phyloP scores from a whole-genome alignment of 129 eudicot genomes.

The Flaveria ramosissima region DNA sequence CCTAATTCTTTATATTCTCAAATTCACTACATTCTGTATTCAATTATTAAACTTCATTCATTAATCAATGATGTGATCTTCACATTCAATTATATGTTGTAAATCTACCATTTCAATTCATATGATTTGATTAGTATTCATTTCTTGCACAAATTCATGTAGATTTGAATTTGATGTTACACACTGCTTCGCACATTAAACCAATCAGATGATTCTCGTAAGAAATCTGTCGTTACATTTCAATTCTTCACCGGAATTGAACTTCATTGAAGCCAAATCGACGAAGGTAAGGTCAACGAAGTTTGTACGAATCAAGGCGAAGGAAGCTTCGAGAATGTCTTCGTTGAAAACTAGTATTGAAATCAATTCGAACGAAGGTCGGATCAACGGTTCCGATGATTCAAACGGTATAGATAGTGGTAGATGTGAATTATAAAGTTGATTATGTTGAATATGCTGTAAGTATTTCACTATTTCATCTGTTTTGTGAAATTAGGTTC shows the following conservation, averaged over 20 bases:
- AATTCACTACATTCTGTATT: too few species aligned
- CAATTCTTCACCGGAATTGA: conserved; percentile 3
- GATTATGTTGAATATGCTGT: conserved; percentile 24
- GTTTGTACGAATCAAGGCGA: conserved; percentile 45
- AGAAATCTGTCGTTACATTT: background rate
- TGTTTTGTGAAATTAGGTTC: conserved; percentile 28
- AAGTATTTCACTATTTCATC: background rate
- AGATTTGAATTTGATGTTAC: background rate
- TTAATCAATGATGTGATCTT: background rate
- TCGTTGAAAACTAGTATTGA: conserved; percentile 29
- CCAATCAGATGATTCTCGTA: conserved; percentile 18
- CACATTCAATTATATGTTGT: background rate
- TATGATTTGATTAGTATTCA: background rate
- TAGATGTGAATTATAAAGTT: conserved; percentile 17
- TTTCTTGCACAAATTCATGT: background rate
- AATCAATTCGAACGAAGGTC: conserved; percentile 23
- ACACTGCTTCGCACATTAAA: background rate
- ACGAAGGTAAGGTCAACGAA: conserved; percentile 29
- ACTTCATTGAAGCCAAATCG: conserved; percentile 12
- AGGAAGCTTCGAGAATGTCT: conserved; percentile 43
- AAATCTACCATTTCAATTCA: background rate
- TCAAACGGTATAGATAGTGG: conserved; percentile 23
- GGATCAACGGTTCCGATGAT: conserved; percentile 27
- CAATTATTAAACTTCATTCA: too few species aligned
- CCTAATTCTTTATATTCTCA: too few species aligned